phyloP scores from a whole-genome alignment of 108 stramenopile species.

The Craspedostauros australis region DNA sequence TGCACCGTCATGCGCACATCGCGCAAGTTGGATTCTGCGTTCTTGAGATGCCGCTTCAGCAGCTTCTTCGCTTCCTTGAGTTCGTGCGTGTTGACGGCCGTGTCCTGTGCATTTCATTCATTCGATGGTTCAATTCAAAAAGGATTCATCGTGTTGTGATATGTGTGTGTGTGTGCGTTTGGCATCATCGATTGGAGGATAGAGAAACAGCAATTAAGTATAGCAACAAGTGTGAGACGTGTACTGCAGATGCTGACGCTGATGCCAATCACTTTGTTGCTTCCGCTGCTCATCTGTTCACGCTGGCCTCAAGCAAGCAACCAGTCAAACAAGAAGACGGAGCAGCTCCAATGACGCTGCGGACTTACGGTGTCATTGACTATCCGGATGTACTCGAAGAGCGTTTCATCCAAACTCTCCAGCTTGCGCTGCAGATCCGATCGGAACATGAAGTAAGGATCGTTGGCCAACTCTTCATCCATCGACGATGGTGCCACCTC shows the following conservation, averaged over 20 bases:
- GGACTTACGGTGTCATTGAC: slow-evolving; percentile 60
- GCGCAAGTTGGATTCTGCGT: slow-evolving; percentile 57
- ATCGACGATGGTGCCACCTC: slow-evolving; percentile 9
- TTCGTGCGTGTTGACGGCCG: slow-evolving; percentile 60
- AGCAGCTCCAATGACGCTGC: too few species aligned
- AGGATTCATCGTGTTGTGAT: too few species aligned
- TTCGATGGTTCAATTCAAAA: background rate
- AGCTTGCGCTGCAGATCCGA: slow-evolving; percentile 58
- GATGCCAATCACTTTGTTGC: too few species aligned
- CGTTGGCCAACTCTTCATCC: slow-evolving; percentile 21
- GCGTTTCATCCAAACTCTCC: slow-evolving; percentile 44
- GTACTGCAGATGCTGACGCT: too few species aligned
- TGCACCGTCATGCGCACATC: slow-evolving; percentile 69
- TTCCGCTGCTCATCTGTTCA: too few species aligned
- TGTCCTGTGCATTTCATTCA: slow-evolving; percentile 33
- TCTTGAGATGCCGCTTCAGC: slow-evolving; percentile 66
- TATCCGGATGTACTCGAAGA: slow-evolving; percentile 47
- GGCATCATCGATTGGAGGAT: too few species aligned
- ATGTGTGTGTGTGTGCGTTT: too few species aligned
- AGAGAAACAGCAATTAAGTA: background rate
- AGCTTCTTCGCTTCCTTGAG: slow-evolving; percentile 69
- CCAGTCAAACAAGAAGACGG: too few species aligned
- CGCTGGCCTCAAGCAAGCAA: too few species aligned
- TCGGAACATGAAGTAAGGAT: slow-evolving; percentile 79
- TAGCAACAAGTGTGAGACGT: too few species aligned